These are phyloP conservation scores for Vigna angularis DNA, from an alignment of 306 rosid genomes.

Conservation along the genomic window DNA sequence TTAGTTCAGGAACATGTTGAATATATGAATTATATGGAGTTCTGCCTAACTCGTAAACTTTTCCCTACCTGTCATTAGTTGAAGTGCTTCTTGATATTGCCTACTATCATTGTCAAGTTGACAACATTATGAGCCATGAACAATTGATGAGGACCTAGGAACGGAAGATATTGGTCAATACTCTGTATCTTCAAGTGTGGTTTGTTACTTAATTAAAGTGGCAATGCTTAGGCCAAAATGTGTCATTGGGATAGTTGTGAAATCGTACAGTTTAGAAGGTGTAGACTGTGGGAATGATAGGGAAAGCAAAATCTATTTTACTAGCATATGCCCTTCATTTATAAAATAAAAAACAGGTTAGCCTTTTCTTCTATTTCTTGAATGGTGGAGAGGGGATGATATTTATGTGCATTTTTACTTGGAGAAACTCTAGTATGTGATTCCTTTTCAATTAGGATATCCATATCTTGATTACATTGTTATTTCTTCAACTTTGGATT, in stretches of 20 bases:
- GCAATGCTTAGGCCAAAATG: constrained; percentile 11
- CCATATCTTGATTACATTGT: constrained; percentile 7
- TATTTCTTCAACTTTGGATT: constrained; percentile 30
- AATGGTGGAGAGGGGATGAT: constrained; percentile 20
- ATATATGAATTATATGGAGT: constrained; percentile 32
- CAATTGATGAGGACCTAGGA: neutral
- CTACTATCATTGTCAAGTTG: neutral
- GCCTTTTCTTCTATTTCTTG: constrained; percentile 25
- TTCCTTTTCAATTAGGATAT: constrained; percentile 25
- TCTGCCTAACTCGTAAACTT: constrained; percentile 5
- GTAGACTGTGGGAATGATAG: constrained; percentile 15
- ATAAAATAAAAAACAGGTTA: neutral
- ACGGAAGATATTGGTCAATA: constrained; percentile 16
- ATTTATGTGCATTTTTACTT: constrained; percentile 22
- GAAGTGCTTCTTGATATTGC: constrained; percentile 33
- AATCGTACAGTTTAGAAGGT: constrained; percentile 15
- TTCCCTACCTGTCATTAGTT: constrained; percentile 8
- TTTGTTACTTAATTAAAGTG: constrained; percentile 20
- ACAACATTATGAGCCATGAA: constrained; percentile 28
- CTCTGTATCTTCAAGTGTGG: constrained; percentile 1
- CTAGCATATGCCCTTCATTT: constrained; percentile 2
- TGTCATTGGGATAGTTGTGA: constrained; percentile 2
- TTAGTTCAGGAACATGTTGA: constrained; percentile 40
- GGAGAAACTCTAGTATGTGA: constrained; percentile 21
- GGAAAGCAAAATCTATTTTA: constrained; percentile 20